These are phyloP conservation scores for Zostera marina DNA, from an alignment of 116 monocot species.

Conservation along the genomic window DNA sequence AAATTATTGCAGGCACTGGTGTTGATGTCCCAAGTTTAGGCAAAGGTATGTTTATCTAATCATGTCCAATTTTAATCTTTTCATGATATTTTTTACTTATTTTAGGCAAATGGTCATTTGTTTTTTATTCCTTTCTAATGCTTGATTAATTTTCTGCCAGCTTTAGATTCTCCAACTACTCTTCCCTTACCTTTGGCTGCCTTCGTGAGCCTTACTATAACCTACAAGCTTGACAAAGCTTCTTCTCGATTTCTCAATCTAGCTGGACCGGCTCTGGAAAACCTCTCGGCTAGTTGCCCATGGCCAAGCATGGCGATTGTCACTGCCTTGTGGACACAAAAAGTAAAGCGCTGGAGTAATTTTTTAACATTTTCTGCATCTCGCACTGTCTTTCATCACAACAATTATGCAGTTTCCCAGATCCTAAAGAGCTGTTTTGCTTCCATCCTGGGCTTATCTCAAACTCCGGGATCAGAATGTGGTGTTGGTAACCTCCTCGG, in stretches of 20 bases:
- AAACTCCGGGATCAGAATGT: slow-evolving; percentile 14
- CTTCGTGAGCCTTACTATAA: slow-evolving; percentile 93
- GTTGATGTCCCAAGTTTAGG: slow-evolving; percentile 80
- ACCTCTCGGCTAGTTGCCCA: slow-evolving; percentile 77
- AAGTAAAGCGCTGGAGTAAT: slow-evolving; percentile 86
- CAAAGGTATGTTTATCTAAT: slow-evolving; percentile 33
- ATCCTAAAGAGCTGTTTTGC: slow-evolving; percentile 80
- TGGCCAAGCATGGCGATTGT: slow-evolving; percentile 99
- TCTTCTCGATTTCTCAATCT: slow-evolving; percentile 78
- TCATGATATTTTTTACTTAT: not conserved
- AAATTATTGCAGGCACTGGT: slow-evolving; percentile 85
- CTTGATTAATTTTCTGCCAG: slow-evolving; percentile 12
- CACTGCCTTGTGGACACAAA: slow-evolving; percentile 86
- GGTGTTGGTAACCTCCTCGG: slow-evolving; percentile 85
- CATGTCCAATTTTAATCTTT: not conserved
- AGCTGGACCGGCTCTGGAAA: slow-evolving; percentile 87
- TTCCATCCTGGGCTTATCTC: slow-evolving; percentile 38
- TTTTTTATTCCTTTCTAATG: not conserved
- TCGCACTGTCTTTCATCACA: slow-evolving; percentile 78
- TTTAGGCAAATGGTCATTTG: not conserved
- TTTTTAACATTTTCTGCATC: slow-evolving; percentile 88
- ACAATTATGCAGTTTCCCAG: slow-evolving; percentile 59
- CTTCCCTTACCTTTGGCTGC: slow-evolving; percentile 92
- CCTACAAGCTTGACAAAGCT: slow-evolving; percentile 88
- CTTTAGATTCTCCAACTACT: slow-evolving; percentile 44